phyloP scores from a whole-genome alignment of 805 yeast species.

The Cyberlindnera misumaiensis region DNA sequence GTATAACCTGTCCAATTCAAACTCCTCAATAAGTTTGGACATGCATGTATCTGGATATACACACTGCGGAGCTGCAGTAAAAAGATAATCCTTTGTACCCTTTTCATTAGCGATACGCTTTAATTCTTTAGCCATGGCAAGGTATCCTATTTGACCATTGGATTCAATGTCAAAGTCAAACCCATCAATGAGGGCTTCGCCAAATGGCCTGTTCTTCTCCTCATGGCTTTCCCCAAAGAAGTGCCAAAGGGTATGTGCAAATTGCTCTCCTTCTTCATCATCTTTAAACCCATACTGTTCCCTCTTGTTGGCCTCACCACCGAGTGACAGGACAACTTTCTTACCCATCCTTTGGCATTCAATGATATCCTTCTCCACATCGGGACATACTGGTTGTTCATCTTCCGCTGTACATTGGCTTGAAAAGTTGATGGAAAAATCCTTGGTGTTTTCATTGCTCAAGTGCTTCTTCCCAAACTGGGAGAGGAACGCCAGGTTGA shows the following conservation, averaged over 20 bases:
- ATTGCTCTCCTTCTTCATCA: slow-evolving; percentile 66
- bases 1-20: slow-evolving; percentile 59
- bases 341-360: slow-evolving; percentile 78
- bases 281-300: slow-evolving; percentile 66
- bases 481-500: slow-evolving; percentile 55
- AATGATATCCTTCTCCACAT: slow-evolving; percentile 60
- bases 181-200: slow-evolving; percentile 74
- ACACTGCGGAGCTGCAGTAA: slow-evolving; percentile 82
- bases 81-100: slow-evolving; percentile 44
- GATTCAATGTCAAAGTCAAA: slow-evolving; percentile 89
- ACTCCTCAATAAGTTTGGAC: slow-evolving; percentile 41
- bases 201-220: slow-evolving; percentile 51
- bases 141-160: slow-evolving; percentile 56
- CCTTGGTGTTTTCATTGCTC: slow-evolving; percentile 5
- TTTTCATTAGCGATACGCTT: slow-evolving; percentile 31
- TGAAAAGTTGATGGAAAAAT: slow-evolving; percentile 47
- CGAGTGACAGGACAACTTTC: slow-evolving; percentile 66
- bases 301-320: slow-evolving; percentile 56
- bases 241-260: slow-evolving; percentile 54
- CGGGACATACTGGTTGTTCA: slow-evolving; percentile 29
- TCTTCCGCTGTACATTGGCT: slow-evolving; percentile 36
- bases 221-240: slow-evolving; percentile 49
- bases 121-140: slow-evolving; percentile 47
- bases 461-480: slow-evolving; percentile 12
- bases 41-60: slow-evolving; percentile 56